Evolutionary conservation across 2,329 filamentous ascomycete genomes (phyloP), one percentile per base, ranked within the genome.

Genomic region (Penicillium sp.): DNA sequence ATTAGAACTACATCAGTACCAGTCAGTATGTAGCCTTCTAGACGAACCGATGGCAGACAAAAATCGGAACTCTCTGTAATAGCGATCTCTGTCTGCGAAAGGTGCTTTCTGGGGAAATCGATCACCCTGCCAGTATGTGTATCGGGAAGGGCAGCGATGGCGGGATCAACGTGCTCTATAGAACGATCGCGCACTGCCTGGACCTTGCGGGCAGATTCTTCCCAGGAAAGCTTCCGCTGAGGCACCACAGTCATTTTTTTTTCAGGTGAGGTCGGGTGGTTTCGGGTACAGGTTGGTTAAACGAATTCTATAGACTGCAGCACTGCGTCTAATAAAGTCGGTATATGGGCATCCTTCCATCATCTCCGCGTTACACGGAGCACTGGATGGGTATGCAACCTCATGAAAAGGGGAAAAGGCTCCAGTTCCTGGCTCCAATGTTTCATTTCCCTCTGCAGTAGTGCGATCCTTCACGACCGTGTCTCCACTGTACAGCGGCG

Each of bases 1-100:
- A 29, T 29, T 29, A 10, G 27, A 29, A 29, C 27, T 9, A 29
- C 27, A 8, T 29, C 27, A 10, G 3, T 29, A 4, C 27, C 3
- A 29, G 27, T 29, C 9, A 29, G 27, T 29, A 29, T 29, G 10
- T 29, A 29, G 9, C 3, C 27, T n/a, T 12, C 4, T 12, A 40
- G n/a, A 40, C 2, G 9, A 12, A 19, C n/a, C n/a, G 1, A n/a
- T 1, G 5, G 4, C 21, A 43, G 4, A 27, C 8, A 43, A 27
- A 15, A n/a, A 43, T 27, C 73, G 6, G 78, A 65, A 9, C 65
- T 74, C 58, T 81, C 77, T 0, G 83, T 86, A 57, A 86, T 81
- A 15, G 76, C 63, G 31, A 82, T 66, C 59, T 85, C 81, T 40
- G 77, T 72, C 15, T 69, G 56, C 0, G 79, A 75, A 3, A 86